These are phyloP conservation scores for Marasmius fiardii DNA, from an alignment of 1,284 basidiomycete genomes.

Conservation along the genomic window DNA sequence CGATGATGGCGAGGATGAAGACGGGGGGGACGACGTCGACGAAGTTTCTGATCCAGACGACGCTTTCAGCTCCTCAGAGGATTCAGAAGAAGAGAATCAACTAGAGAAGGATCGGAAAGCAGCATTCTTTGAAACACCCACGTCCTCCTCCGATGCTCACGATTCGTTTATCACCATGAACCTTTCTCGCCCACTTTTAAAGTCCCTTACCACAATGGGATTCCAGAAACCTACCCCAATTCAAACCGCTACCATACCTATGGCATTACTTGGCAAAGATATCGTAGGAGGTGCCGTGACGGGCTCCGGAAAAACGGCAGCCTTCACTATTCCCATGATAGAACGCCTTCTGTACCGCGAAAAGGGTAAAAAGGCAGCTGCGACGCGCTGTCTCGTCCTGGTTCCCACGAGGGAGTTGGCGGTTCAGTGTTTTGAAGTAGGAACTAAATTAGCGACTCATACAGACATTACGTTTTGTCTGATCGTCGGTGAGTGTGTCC, in stretches of 20 bases:
- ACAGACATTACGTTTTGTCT: slow-evolving; percentile 89
- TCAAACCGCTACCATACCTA: slow-evolving; percentile 89
- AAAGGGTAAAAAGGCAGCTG: slow-evolving; percentile 78
- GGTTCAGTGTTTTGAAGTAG: slow-evolving; percentile 92
- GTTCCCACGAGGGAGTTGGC: slow-evolving; percentile 94
- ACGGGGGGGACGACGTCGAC: slow-evolving; percentile 37
- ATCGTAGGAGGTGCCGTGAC: slow-evolving; percentile 94
- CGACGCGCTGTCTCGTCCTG: slow-evolving; percentile 92
- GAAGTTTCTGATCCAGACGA: slow-evolving; percentile 40
- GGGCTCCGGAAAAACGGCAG: slow-evolving; percentile 95
- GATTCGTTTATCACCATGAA: slow-evolving; percentile 84
- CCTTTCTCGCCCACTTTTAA: slow-evolving; percentile 86
- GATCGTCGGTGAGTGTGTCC: slow-evolving; percentile 69
- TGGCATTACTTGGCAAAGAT: slow-evolving; percentile 92
- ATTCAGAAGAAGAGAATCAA: slow-evolving; percentile 66
- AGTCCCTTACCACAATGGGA: slow-evolving; percentile 79
- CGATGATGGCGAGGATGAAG: slow-evolving; percentile 28
- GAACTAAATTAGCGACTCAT: slow-evolving; percentile 79
- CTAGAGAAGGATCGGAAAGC: slow-evolving; percentile 77
- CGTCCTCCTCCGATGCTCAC: slow-evolving; percentile 41
- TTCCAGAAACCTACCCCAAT: slow-evolving; percentile 93
- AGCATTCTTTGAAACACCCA: slow-evolving; percentile 79
- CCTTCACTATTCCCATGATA: slow-evolving; percentile 92
- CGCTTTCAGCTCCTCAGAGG: slow-evolving; percentile 37
- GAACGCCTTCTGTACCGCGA: slow-evolving; percentile 91